phyloP scores from a whole-genome alignment of 148 eudicot species.

The Gaultheria prostrata region DNA sequence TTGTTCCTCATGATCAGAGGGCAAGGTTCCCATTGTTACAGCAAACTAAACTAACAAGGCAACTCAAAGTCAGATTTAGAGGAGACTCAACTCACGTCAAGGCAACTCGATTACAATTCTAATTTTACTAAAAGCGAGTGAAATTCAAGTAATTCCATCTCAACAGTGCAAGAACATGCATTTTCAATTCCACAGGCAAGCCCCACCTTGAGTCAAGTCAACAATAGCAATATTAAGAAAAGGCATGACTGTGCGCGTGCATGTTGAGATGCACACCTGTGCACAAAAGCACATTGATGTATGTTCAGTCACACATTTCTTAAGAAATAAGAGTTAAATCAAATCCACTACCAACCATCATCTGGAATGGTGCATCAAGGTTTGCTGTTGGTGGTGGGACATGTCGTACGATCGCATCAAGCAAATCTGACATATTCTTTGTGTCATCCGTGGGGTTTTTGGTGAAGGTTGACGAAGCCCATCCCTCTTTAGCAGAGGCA shows the following conservation, averaged over 20 bases:
- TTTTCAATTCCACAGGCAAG: conserved; percentile 1
- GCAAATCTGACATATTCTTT: conserved; percentile 89
- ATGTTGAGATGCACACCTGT: too few relatives aligned
- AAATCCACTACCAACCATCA: conserved; percentile 68
- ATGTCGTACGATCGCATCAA: conserved; percentile 80
- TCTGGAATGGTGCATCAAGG: conserved; percentile 79
- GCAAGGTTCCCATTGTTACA: not conserved
- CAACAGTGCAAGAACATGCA: not conserved
- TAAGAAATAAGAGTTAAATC: not conserved
- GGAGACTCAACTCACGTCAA: not conserved
- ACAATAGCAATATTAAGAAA: not conserved
- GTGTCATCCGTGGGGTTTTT: conserved; percentile 69
- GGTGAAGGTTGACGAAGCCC: conserved; percentile 89
- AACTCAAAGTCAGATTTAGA: not conserved
- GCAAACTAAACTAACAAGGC: not conserved
- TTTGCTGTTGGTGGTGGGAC: conserved; percentile 74
- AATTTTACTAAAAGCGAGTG: not conserved
- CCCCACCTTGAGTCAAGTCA: not conserved
- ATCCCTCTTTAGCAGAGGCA: conserved; percentile 99
- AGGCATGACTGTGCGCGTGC: not conserved
- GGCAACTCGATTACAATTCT: not conserved
- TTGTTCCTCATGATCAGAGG: not conserved
- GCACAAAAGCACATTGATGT: not conserved
- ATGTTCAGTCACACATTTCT: not conserved
- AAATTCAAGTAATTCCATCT: conserved; percentile 2